A percentile compares a stretch with the other conserved stretches of the same genome.
These are phyloP conservation scores for Ophiostoma novo-ulmi DNA, from an alignment of 2,329 filamentous ascomycete genomes.

Conservation along the genomic window DNA sequence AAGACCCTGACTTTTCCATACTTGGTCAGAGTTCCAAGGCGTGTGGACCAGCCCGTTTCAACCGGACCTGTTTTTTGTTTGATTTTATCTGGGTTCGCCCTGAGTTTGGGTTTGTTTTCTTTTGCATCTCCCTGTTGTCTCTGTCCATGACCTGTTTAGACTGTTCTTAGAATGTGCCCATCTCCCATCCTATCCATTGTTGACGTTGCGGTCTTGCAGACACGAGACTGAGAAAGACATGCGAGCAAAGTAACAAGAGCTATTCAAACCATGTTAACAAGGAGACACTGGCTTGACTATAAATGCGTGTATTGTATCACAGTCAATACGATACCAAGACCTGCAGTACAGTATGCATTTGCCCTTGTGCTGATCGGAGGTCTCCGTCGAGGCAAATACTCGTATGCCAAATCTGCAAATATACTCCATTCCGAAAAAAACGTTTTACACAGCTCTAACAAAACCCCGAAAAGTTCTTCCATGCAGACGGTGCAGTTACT, in stretches of 20 bases:
- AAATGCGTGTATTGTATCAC: background rate
- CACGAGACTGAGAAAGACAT: background rate
- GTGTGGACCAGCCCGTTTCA: constrained; percentile 7
- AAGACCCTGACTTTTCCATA: constrained; percentile 8
- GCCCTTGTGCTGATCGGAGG: constrained; percentile 2
- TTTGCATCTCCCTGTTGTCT: background rate
- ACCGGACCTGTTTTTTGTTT: constrained; percentile 12
- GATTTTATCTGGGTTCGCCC: constrained; percentile 2
- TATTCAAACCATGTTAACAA: background rate
- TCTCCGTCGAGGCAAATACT: constrained; percentile 5
- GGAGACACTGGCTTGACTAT: background rate
- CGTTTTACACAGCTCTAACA: background rate
- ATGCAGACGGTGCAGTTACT: background rate
- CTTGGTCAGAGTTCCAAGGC: background rate
- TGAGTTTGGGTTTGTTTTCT: background rate
- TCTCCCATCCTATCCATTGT: background rate
- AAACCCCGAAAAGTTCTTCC: background rate
- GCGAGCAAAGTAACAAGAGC: background rate
- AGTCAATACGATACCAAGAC: background rate
- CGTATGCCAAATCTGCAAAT: background rate
- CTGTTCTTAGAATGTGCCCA: background rate
- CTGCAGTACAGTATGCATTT: background rate
- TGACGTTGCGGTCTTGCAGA: background rate
- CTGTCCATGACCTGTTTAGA: background rate
- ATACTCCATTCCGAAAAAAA: background rate